Base-by-base conservation (phyloP, 768 basidiomycete genomes). In the Hydnomerulius pinastri region DNA sequence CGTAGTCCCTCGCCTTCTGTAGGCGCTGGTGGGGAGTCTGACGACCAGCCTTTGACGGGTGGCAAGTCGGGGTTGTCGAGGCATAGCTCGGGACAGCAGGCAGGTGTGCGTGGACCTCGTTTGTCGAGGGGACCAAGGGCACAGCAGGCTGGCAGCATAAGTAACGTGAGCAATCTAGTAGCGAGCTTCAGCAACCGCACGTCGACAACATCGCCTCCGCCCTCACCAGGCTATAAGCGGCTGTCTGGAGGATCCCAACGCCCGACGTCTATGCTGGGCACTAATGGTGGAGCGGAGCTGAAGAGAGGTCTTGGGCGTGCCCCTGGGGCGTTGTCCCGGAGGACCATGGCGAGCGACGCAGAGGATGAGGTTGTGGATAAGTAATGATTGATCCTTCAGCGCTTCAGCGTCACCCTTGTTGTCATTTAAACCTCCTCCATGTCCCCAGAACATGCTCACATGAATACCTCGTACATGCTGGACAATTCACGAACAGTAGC, bases 261-360 rank as follows among this genome's bases (percentile, higher is more conserved):
- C 17, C 56, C 56, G 4, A 43, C 48, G 1, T 52, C 64, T 4
- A 54, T 58, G 30, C 43, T 64, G 13, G 37, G 53, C 6, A 15
- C 39, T 4, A 50, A 24, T 6, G 55, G 50, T 11, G 54, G 56
- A 1, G 36, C 44, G 1, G 63, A 57, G 20, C 7, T 40, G 7
- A 66, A 56, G 39, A 81, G 74, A 54, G 73, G 78, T 30, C 61
- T 79, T 6, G 78, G 80, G n/a, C 71, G 79, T 29, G 40, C 41
- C 54, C 69, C 73, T 25, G 73, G 77, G 30, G 75, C 77, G 25
- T 76, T 85, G 47, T 84, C 87, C 46, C 79, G 87, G 62, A 78
- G 87, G 66, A 90, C 88, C 42, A 86, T 87, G 85, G 87, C 85
- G 35, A 88, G 86, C 62, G 89, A 91, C 61, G 88, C 88, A 29